phyloP scores from a whole-genome alignment of 345 rosid genomes.

The Pelargonium nanum region DNA sequence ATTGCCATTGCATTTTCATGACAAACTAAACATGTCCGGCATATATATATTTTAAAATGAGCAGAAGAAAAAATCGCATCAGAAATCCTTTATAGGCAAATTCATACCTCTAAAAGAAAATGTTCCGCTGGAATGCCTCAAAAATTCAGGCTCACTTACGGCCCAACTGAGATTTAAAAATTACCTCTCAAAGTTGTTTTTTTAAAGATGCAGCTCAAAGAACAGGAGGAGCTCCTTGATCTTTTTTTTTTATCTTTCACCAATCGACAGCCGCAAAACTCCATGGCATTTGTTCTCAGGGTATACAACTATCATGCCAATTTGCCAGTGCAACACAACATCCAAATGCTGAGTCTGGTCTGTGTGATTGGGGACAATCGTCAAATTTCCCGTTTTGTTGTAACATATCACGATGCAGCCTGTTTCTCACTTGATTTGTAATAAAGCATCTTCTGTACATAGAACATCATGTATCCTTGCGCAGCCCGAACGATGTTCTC shows the following conservation, averaged over 20 bases:
- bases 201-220: background rate
- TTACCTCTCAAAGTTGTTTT: conserved; percentile 1
- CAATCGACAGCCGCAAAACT: conserved; percentile 3
- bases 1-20: background rate
- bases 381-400: background rate
- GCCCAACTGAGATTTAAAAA: conserved; percentile 13
- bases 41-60: no score
- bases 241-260: background rate
- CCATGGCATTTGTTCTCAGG: conserved; percentile 7
- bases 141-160: conserved; percentile 32
- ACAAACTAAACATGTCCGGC: background rate
- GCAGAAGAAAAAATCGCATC: conserved; percentile 3
- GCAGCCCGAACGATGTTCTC: conserved; percentile 57
- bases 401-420: conserved; percentile 12
- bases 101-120: conserved; percentile 15
- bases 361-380: background rate
- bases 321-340: background rate
- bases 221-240: background rate
- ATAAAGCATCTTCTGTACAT: conserved; percentile 53
- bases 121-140: conserved; percentile 25
- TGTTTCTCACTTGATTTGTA: conserved; percentile 43
- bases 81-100: conserved; percentile 13
- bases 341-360: background rate
- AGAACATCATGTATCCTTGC: conserved; percentile 67
- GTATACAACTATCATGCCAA: conserved; percentile 12